Evolutionary conservation across 148 eudicot genomes (phyloP), one percentile per base, ranked within the genome.

Genomic region (Salicornia ramosissima): DNA sequence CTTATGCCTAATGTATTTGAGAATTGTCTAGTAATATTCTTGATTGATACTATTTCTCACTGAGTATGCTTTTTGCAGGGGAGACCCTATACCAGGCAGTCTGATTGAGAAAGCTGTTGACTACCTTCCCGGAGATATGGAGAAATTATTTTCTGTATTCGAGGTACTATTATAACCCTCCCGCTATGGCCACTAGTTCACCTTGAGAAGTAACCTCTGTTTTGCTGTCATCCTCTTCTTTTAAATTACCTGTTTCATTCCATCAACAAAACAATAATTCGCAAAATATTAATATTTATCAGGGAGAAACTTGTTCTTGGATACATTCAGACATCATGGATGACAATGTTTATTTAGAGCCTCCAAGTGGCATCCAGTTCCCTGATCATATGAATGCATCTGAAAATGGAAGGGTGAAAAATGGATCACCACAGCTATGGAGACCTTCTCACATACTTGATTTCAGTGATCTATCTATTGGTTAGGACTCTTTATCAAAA

Each of bases 301-400:
- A 90, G 88, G 77, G 68, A 67, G 82, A 71, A 75, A 65, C 71
- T 71, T 93, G 84, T 78, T 80, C 95, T 54, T 93, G 97, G 96
- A 84, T 93, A 83, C 98, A 93, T 82, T 83, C 97, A 2, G 96
- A 93, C 76, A 77, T 93, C 42, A 93, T 93, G 98, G 98, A 93
- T 70, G 98, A 90, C 75, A 93, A 93, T 74, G 58, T 93, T 65
- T 77, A 74, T 80, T 76, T 93, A 89, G 91, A 86, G 73, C 83
- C 83, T 24, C 65, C 46, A 53, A 79, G 75, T 49, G 70, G 56
- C 71, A 64, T 71, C 45, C 30, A 71, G 61, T 81, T 71, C 63
- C 57, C 45, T 78, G 78, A 77, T 30, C 58, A 66, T 63, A 53
- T 50, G 47, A 64, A 56, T 57, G 68, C 66, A 43, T 62, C 24